Evolutionary conservation across 164 flowering plant genomes (phyloP).

Genomic region (Aristolochia fimbriata): DNA sequence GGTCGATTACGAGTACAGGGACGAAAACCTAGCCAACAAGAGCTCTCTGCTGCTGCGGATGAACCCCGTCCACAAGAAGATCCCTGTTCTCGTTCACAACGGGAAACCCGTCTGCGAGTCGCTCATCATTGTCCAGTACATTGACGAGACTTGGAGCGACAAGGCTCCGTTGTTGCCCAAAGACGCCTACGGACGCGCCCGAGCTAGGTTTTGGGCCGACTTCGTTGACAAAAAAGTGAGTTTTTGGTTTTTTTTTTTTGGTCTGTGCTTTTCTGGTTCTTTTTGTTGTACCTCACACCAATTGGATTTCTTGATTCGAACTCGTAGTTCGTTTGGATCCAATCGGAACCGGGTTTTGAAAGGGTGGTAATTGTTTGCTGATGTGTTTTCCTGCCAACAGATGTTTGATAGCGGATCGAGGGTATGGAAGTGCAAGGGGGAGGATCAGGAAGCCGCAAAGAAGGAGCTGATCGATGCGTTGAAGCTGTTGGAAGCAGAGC

Average conservation of each 20-base stretch:
- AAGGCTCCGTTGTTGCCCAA: slow-evolving; percentile 12
- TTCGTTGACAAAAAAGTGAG: slow-evolving; percentile 13
- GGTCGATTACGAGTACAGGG: slow-evolving; percentile 20
- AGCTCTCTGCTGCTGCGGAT: slow-evolving; percentile 10
- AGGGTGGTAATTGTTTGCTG: no score
- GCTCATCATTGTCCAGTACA: slow-evolving; percentile 15
- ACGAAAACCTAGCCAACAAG: slow-evolving; percentile 7
- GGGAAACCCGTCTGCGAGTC: slow-evolving; percentile 19
- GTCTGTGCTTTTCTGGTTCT: no score
- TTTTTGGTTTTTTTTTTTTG: background rate
- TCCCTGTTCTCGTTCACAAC: slow-evolving; percentile 16
- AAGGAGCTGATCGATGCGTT: slow-evolving; percentile 8
- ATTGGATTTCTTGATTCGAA: no score
- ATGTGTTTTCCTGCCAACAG: no score
- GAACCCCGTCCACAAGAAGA: slow-evolving; percentile 16
- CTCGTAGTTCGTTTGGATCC: background rate
- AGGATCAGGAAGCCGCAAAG: slow-evolving; percentile 7
- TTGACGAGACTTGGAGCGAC: slow-evolving; percentile 14
- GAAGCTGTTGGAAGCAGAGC: slow-evolving; percentile 14
- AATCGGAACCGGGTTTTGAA: no score
- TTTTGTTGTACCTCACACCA: no score
- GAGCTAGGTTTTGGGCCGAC: slow-evolving; percentile 17
- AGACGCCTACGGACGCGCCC: slow-evolving; percentile 10
- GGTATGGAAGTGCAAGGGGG: slow-evolving; percentile 11
- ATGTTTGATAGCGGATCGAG: background rate